Evolutionary conservation across 2,329 filamentous ascomycete genomes (phyloP), one percentile per base, ranked within the genome.

Genomic region (Botrytis paeoniae): DNA sequence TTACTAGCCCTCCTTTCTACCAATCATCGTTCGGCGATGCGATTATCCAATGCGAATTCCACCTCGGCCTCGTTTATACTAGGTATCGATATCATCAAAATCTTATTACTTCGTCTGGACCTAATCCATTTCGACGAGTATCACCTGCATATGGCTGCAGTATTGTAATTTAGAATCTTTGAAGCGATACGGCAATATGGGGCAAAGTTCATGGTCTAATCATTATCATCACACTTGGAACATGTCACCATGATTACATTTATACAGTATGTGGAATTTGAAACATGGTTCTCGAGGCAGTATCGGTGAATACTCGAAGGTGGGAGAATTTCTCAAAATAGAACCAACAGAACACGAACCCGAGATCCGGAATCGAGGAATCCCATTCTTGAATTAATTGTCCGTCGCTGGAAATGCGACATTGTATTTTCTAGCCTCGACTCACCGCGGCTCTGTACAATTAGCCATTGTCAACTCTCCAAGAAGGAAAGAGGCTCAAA

Each of bases 261-360:
- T 48, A 68, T 68, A 57, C 35, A 41, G 39, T 37, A 37, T 57
- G 48, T 57, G 48, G 48, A 69, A 9, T 43, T 57, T 57, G 65
- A 57, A 69, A 57, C 65, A 69, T 68, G 18, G 65, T 69, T 41
- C 65, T 69, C 65, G 65, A 69, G 65, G 65, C 65, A 69, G 65
- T 57, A 48, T 69, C 48, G 65, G 48, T 59, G 65, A 57, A 69
- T 69, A 32, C 25, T 68, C 48, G 48, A 68, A 68, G 65, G 65
- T 68, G 64, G 65, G 65, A 57, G 65, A 57, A 32, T 57, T 32
- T 69, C 65, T 69, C 48, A 57, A 69, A 69, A 69, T 69, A 69
- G 65, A 39, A 69, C 22, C 37, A 69, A 57, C 65, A 32, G 25
- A 41, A 57, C 18, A 20, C 51, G 25, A 69, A 54, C 65, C 35